A percentile compares a stretch with the other conserved stretches of the same genome.
phyloP scores from a whole-genome alignment of 257 asterid genomes.

The Scutellaria minor region DNA sequence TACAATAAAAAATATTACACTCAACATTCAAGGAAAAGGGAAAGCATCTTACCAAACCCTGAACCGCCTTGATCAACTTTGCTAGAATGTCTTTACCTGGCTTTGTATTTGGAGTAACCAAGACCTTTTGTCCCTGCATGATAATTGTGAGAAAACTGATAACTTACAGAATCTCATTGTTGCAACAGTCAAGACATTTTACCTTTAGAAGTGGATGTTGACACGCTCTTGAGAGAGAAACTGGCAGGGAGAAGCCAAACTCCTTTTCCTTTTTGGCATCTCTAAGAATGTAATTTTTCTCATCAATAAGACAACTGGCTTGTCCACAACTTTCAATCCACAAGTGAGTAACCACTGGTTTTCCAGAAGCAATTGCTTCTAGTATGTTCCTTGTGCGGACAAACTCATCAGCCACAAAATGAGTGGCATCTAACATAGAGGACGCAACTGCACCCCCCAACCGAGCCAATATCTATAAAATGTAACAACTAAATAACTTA shows the following conservation, averaged over 20 bases:
- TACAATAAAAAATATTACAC: not conserved
- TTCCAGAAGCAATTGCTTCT: conserved; percentile 94
- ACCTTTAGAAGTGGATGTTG: conserved; percentile 90
- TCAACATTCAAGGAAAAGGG: conserved; percentile 2
- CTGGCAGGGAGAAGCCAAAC: conserved; percentile 84
- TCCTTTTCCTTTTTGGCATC: conserved; percentile 87
- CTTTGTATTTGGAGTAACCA: conserved; percentile 87
- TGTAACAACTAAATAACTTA: conserved; percentile 23
- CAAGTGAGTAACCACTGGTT: conserved; percentile 82
- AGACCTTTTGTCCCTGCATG: conserved; percentile 84
- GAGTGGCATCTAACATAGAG: conserved; percentile 86
- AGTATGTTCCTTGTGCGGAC: conserved; percentile 92
- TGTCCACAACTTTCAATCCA: conserved; percentile 95
- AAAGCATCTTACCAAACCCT: conserved; percentile 72
- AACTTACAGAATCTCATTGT: conserved; percentile 19
- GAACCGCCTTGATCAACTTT: conserved; percentile 83
- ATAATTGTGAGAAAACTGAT: conserved; percentile 37
- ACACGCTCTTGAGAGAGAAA: conserved; percentile 72
- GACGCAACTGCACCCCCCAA: conserved; percentile 76
- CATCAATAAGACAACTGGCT: conserved; percentile 81
- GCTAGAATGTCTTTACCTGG: conserved; percentile 84
- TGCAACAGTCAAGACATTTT: conserved; percentile 21
- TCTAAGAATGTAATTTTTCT: conserved; percentile 77
- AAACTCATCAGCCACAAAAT: conserved; percentile 89
- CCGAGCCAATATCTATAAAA: conserved; percentile 66